Percentiles rank a stretch among this genome's conserved stretches.
Evolutionary conservation across 139 green algal species (phyloP).

Genomic region (Mychonastes homosphaera): DNA sequence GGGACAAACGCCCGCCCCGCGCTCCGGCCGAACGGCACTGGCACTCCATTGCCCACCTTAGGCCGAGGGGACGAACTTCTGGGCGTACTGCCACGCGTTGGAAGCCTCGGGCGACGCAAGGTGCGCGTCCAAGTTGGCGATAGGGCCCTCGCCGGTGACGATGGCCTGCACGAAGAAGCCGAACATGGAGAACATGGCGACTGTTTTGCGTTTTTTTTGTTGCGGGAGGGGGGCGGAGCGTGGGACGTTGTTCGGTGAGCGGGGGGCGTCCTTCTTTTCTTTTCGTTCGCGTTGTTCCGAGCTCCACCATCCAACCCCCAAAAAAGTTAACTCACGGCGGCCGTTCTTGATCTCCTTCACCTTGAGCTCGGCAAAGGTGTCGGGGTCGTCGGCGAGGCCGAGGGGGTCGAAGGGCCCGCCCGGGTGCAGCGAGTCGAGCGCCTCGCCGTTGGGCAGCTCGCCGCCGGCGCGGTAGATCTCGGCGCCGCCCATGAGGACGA

Average conservation of each 20-base stretch:
- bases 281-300: background rate
- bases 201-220: background rate
- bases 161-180: conserved; percentile 27
- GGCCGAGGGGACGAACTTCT: too few species aligned
- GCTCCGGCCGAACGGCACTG: too few species aligned
- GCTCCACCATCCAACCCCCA: background rate
- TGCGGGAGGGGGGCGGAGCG: background rate
- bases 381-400: conserved; percentile 90
- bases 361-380: conserved; percentile 78
- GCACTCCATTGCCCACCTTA: too few species aligned
- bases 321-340: background rate
- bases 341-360: conserved; percentile 49
- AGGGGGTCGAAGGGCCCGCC: conserved; percentile 79
- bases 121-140: conserved; percentile 26
- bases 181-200: background rate
- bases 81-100: conserved; percentile 24
- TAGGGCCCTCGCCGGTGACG: conserved; percentile 19
- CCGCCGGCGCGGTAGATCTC: conserved; percentile 69
- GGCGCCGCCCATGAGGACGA: conserved; percentile 61
- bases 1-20: too few species aligned
- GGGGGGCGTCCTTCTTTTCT: background rate
- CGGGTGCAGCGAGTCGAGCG: conserved; percentile 46
- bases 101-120: conserved; percentile 13
- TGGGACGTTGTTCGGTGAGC: background rate
- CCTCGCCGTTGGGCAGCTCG: conserved; percentile 29